A percentile compares a stretch with the other conserved stretches of the same genome.
Conservation (phyloP, 23 red algal genomes). For the Agarophyton chilense region DNA sequence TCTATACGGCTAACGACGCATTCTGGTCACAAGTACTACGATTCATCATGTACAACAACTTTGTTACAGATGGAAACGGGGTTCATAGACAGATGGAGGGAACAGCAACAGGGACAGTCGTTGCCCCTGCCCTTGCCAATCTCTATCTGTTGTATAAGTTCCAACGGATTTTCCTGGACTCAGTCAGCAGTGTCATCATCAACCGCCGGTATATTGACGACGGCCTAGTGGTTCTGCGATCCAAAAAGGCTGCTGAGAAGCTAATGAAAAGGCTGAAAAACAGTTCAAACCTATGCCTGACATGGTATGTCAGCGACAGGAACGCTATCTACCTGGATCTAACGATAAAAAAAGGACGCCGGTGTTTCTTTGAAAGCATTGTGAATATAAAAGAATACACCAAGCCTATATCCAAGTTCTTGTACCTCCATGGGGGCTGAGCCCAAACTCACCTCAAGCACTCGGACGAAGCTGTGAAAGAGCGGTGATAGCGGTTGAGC, state of each 20-base stretch:
- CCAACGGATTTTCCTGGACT: not conserved
- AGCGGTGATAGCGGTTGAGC: no score
- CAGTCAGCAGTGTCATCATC: not conserved
- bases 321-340: constrained; percentile 1
- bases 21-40: not conserved
- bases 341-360: not conserved
- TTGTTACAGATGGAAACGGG: not conserved
- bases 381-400: not conserved
- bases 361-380: not conserved
- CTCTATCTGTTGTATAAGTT: no score
- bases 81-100: not conserved
- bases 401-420: constrained; percentile 15
- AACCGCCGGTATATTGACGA: not conserved
- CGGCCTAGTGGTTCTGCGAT: not conserved
- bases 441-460: no score
- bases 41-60: not conserved
- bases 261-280: not conserved
- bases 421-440: no score
- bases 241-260: no score
- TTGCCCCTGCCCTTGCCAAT: not conserved
- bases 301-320: not conserved
- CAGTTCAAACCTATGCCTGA: not conserved
- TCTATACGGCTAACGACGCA: not conserved
- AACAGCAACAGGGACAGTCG: not conserved
- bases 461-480: no score